phyloP scores from a whole-genome alignment of 257 asterid genomes.

The Petunia axillaris region DNA sequence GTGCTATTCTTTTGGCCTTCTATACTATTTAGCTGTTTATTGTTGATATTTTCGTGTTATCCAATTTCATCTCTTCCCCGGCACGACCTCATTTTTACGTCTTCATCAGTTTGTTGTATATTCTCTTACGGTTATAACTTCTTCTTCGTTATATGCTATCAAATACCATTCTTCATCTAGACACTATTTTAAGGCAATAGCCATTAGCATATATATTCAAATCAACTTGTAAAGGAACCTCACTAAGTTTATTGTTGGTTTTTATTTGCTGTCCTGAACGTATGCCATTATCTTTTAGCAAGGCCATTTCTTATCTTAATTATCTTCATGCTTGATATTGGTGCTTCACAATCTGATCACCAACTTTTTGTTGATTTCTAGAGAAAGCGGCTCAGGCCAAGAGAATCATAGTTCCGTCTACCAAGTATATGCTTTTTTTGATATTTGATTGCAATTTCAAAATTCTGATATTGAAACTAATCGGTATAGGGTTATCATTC shows the following conservation, averaged over 20 bases:
- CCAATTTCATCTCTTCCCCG: neutral
- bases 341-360: neutral
- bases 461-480: constrained; percentile 3
- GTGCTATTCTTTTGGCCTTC: constrained; percentile 24
- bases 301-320: constrained; percentile 11
- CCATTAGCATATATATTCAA: neutral
- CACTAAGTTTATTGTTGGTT: neutral
- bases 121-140: neutral
- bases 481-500: constrained; percentile 50
- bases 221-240: constrained; percentile 10
- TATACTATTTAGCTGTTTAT: neutral
- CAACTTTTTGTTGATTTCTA: neutral
- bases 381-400: neutral
- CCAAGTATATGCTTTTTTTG: neutral
- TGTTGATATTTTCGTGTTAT: neutral
- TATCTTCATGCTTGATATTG: neutral
- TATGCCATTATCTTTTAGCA: neutral
- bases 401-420: neutral
- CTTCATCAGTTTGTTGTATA: constrained; percentile 15
- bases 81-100: neutral
- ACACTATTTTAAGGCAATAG: neutral
- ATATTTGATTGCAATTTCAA: neutral
- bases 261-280: neutral
- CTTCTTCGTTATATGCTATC: neutral
- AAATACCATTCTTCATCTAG: neutral